Conservation (phyloP, 1,284 basidiomycete species). For the Sanguinoderma infundibulare region DNA sequence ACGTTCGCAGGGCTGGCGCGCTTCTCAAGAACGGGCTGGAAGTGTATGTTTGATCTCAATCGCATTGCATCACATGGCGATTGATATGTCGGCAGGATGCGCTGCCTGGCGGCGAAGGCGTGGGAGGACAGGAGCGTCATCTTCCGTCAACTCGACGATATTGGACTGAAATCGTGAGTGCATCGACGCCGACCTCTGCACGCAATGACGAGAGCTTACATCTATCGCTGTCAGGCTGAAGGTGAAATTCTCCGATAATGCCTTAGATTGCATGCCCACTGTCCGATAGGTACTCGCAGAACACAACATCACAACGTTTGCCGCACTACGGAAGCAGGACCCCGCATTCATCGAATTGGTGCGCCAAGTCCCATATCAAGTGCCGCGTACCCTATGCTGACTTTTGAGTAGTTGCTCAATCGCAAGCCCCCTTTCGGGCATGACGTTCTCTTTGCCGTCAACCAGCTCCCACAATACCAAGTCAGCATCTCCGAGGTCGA, state of each 20-base stretch:
- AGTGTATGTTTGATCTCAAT: slow-evolving; percentile 44
- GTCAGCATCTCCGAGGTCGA: slow-evolving; percentile 53
- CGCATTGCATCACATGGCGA: background rate
- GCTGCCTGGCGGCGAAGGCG: slow-evolving; percentile 76
- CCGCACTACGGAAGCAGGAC: slow-evolving; percentile 56
- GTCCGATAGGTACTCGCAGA: slow-evolving; percentile 68
- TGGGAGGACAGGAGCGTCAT: slow-evolving; percentile 87
- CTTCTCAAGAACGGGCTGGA: slow-evolving; percentile 75
- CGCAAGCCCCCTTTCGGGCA: slow-evolving; percentile 74
- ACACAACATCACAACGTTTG: slow-evolving; percentile 68
- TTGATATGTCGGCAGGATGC: slow-evolving; percentile 49
- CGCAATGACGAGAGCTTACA: too few relatives aligned
- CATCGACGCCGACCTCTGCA: background rate
- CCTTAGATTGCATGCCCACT: background rate
- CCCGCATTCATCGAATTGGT: slow-evolving; percentile 68
- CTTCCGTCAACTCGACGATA: slow-evolving; percentile 77
- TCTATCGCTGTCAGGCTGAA: slow-evolving; percentile 61
- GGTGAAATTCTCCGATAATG: slow-evolving; percentile 35
- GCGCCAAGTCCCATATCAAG: background rate
- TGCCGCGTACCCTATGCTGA: background rate
- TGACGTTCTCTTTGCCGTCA: slow-evolving; percentile 62
- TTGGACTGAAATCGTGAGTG: slow-evolving; percentile 85
- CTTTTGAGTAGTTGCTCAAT: slow-evolving; percentile 63
- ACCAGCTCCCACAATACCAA: slow-evolving; percentile 67
- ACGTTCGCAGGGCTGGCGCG: slow-evolving; percentile 61